Evolutionary conservation across 2,329 filamentous ascomycete genomes (phyloP).

Genomic region (Talaromyces amestolkiae): DNA sequence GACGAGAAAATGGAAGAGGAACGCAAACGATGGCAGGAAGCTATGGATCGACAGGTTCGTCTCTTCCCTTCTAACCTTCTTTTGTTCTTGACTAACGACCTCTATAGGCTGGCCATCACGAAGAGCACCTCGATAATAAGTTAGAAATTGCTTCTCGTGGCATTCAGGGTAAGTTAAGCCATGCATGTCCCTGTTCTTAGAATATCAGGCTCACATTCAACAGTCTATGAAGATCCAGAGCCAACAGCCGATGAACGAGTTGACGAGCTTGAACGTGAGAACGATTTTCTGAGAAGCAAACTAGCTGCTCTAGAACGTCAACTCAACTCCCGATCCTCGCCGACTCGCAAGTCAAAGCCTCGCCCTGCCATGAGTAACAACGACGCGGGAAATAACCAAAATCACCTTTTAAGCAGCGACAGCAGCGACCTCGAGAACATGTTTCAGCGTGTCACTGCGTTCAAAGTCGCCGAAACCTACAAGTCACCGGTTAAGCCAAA

Average conservation of each 20-base stretch:
- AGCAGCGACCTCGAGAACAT: constrained; percentile 40
- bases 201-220: not conserved
- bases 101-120: constrained; percentile 61
- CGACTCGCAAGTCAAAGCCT: constrained; percentile 53
- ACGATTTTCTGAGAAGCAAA: constrained; percentile 65
- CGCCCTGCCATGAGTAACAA: constrained; percentile 19
- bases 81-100: constrained; percentile 19
- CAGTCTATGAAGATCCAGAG: constrained; percentile 49
- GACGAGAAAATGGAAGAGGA: constrained; percentile 73
- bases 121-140: constrained; percentile 86
- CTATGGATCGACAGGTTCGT: constrained; percentile 68
- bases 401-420: constrained; percentile 34
- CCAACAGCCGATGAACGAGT: constrained; percentile 57
- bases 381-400: constrained; percentile 28
- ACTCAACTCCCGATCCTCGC: constrained; percentile 62
- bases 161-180: constrained; percentile 43
- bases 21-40: constrained; percentile 75
- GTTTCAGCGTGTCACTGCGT: constrained; percentile 38
- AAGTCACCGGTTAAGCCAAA: constrained; percentile 26
- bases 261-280: constrained; percentile 67
- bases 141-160: constrained; percentile 68
- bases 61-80: not conserved
- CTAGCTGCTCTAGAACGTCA: constrained; percentile 66
- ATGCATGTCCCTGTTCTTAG: constrained; percentile 11
- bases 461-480: constrained; percentile 39